These are phyloP conservation scores for Ophiorrhiza pumila DNA, from an alignment of 257 asterid species.

Conservation along the genomic window DNA sequence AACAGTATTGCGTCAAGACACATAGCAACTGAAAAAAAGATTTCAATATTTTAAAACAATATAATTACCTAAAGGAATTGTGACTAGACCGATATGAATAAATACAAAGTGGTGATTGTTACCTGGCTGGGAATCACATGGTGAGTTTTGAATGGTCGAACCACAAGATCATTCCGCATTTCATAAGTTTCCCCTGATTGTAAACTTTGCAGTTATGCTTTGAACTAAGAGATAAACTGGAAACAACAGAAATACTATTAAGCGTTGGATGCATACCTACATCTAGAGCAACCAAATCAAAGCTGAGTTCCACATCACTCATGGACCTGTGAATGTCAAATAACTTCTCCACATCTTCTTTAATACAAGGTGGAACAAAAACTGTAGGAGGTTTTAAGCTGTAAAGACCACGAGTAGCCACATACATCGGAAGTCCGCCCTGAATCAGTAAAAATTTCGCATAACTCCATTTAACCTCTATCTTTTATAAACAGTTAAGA, in stretches of 20 bases:
- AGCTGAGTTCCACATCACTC: conserved; percentile 76
- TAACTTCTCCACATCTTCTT: conserved; percentile 74
- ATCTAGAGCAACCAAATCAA: conserved; percentile 81
- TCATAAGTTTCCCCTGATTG: conserved; percentile 92
- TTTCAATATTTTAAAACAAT: neutral
- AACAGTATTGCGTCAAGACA: neutral
- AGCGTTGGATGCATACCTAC: conserved; percentile 51
- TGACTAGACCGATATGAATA: no score
- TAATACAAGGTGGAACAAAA: conserved; percentile 82
- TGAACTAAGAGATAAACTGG: conserved; percentile 11
- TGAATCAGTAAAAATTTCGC: conserved; percentile 32
- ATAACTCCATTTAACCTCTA: conserved; percentile 14
- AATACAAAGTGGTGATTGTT: neutral
- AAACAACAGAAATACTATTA: conserved; percentile 12
- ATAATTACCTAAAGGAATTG: neutral
- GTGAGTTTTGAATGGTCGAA: conserved; percentile 79
- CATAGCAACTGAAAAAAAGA: neutral
- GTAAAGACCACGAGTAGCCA: conserved; percentile 89
- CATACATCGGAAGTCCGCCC: conserved; percentile 99
- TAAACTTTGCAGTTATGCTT: conserved; percentile 12
- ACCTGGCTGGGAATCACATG: conserved; percentile 97
- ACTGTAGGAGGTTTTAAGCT: conserved; percentile 87
- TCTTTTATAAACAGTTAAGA: neutral
- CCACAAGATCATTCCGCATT: conserved; percentile 94
- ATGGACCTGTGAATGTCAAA: conserved; percentile 73